phyloP scores from a whole-genome alignment of 768 basidiomycete species.

The Boletus pseudopeckii region DNA sequence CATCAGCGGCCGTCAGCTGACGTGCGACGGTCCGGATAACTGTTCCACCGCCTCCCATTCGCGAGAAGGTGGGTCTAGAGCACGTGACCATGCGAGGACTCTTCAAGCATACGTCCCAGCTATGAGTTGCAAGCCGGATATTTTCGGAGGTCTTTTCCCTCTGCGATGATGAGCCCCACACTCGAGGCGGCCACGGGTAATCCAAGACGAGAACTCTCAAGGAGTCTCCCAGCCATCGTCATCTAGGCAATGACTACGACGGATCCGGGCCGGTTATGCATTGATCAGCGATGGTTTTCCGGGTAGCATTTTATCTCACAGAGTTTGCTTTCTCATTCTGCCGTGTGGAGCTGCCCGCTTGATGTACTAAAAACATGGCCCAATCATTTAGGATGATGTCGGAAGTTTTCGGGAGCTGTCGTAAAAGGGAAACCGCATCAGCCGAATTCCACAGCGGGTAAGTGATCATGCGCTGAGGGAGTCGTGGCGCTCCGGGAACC shows the following conservation, averaged over 20 bases:
- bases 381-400: background rate
- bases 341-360: background rate
- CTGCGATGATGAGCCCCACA: background rate
- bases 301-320: slow-evolving; percentile 6
- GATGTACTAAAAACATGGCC: background rate
- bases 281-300: background rate
- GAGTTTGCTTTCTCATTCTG: background rate
- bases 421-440: background rate
- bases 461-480: background rate
- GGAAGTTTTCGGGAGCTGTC: slow-evolving; percentile 11
- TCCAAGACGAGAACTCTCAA: background rate
- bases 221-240: background rate
- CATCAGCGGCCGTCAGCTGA: slow-evolving; percentile 15
- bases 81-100: slow-evolving; percentile 9
- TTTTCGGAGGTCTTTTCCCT: slow-evolving; percentile 3
- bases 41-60: background rate
- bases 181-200: background rate
- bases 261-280: background rate
- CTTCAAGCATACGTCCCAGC: background rate
- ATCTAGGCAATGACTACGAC: background rate
- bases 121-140: background rate
- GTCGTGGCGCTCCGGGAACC: slow-evolving; percentile 1
- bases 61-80: background rate
- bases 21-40: background rate
- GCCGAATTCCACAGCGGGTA: background rate